A percentile compares a stretch with the other conserved stretches of the same genome.
These are phyloP conservation scores for Proliferodiscus dingleyae DNA, from an alignment of 2,329 filamentous ascomycete species.

Conservation along the genomic window DNA sequence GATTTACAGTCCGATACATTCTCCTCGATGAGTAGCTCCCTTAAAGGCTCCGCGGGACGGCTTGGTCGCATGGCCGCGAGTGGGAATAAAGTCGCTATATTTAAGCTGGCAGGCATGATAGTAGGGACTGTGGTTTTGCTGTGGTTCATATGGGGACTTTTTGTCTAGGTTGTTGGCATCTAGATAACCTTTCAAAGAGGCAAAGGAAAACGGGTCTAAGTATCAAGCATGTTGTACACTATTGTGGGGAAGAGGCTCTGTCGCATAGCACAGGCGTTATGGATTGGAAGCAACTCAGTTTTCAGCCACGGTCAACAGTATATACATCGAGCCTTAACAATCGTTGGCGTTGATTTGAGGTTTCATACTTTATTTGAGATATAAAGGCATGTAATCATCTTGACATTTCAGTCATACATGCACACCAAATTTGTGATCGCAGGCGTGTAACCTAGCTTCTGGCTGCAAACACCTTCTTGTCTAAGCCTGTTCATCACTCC, in stretches of 20 bases:
- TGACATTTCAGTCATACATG: no score
- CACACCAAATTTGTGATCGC: no score
- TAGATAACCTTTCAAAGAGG: no score
- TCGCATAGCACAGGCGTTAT: slow-evolving; percentile 31
- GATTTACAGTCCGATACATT: slow-evolving; percentile 75
- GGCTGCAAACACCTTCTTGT: background rate
- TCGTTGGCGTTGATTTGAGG: no score
- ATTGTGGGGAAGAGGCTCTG: slow-evolving; percentile 18
- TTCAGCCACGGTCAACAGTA: no score
- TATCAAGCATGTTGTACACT: slow-evolving; percentile 16
- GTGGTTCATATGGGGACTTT: slow-evolving; percentile 49
- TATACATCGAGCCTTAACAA: no score
- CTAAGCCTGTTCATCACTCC: slow-evolving; percentile 42
- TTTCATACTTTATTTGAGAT: no score
- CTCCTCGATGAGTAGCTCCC: slow-evolving; percentile 73
- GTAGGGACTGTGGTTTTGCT: slow-evolving; percentile 67
- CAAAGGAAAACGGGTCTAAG: background rate
- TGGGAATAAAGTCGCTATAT: slow-evolving; percentile 84
- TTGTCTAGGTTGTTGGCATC: no score
- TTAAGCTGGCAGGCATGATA: slow-evolving; percentile 84
- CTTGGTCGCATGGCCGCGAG: slow-evolving; percentile 85
- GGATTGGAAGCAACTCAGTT: slow-evolving; percentile 4
- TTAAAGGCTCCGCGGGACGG: slow-evolving; percentile 79
- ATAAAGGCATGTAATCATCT: no score
- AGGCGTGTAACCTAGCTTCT: no score